These are phyloP conservation scores for Xanthoconium purpureum DNA, from an alignment of 768 basidiomycete genomes.

Conservation along the genomic window DNA sequence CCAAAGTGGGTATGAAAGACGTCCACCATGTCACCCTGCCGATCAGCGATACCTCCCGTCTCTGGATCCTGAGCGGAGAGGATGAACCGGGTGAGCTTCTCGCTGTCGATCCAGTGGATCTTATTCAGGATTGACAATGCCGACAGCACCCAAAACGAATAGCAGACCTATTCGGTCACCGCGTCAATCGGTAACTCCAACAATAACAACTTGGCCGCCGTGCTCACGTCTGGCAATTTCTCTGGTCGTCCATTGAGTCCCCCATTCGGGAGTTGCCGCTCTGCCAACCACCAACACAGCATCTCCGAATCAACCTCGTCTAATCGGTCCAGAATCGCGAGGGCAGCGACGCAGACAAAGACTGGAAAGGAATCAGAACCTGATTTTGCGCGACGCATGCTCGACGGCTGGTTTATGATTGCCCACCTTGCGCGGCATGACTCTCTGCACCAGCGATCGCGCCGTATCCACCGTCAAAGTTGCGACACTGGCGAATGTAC, in stretches of 20 bases:
- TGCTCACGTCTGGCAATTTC: slow-evolving; percentile 89
- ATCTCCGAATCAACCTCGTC: slow-evolving; percentile 78
- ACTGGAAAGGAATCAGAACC: slow-evolving; percentile 42
- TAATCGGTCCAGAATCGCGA: slow-evolving; percentile 82
- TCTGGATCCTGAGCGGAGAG: slow-evolving; percentile 88
- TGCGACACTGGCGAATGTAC: slow-evolving; percentile 76
- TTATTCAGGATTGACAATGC: slow-evolving; percentile 80
- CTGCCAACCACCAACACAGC: slow-evolving; percentile 90
- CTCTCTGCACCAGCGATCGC: slow-evolving; percentile 82
- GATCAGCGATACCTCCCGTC: slow-evolving; percentile 88
- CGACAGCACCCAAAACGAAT: slow-evolving; percentile 96
- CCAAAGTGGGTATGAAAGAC: slow-evolving; percentile 98
- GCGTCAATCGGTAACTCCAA: background rate
- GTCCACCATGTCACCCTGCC: slow-evolving; percentile 90
- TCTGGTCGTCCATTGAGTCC: slow-evolving; percentile 97
- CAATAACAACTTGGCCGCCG: background rate
- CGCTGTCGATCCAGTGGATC: slow-evolving; percentile 82
- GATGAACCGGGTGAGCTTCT: slow-evolving; percentile 78
- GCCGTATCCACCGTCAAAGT: slow-evolving; percentile 97
- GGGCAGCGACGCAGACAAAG: slow-evolving; percentile 82
- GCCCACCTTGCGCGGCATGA: slow-evolving; percentile 83
- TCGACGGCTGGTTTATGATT: too few species aligned
- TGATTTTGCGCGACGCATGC: too few species aligned
- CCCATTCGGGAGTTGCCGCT: slow-evolving; percentile 89
- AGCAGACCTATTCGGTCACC: slow-evolving; percentile 58